Percentiles rank a stretch among this genome's conserved stretches.
These are phyloP conservation scores for Irpex lacteus DNA, from an alignment of 1,284 basidiomycete species.

Conservation along the genomic window DNA sequence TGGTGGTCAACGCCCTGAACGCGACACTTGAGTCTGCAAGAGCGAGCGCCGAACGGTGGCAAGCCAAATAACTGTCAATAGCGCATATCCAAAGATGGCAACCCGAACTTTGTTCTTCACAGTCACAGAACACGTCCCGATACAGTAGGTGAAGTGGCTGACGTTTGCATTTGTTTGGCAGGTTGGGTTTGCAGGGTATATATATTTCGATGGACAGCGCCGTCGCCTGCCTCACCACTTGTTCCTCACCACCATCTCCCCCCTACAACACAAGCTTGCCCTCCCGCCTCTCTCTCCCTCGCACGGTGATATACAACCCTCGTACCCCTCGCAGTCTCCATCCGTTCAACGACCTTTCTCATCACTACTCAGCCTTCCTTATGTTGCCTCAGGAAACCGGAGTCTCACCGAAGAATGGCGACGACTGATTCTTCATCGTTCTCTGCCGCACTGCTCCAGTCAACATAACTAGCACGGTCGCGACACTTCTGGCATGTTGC, in stretches of 20 bases:
- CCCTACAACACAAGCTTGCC: too few relatives aligned
- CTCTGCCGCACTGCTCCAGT: too few relatives aligned
- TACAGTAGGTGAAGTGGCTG: background rate
- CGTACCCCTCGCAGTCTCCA: too few relatives aligned
- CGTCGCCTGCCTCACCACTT: background rate
- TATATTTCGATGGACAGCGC: background rate
- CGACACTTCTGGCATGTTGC: too few relatives aligned
- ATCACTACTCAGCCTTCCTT: too few relatives aligned
- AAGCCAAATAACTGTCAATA: background rate
- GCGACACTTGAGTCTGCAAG: background rate
- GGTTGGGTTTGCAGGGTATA: background rate
- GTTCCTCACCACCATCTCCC: background rate
- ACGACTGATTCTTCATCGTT: too few relatives aligned
- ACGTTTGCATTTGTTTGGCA: background rate
- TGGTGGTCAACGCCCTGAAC: background rate
- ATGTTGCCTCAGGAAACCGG: too few relatives aligned
- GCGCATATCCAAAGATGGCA: background rate
- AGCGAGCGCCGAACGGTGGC: background rate
- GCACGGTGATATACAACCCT: too few relatives aligned
- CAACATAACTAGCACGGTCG: too few relatives aligned
- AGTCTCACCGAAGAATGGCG: too few relatives aligned
- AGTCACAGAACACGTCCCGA: background rate
- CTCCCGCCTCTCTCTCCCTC: too few relatives aligned
- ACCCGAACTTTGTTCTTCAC: background rate
- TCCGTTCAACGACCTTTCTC: too few relatives aligned